Evolutionary conservation across 805 yeast genomes (phyloP).

Genomic region (Yamadazyma sp.): DNA sequence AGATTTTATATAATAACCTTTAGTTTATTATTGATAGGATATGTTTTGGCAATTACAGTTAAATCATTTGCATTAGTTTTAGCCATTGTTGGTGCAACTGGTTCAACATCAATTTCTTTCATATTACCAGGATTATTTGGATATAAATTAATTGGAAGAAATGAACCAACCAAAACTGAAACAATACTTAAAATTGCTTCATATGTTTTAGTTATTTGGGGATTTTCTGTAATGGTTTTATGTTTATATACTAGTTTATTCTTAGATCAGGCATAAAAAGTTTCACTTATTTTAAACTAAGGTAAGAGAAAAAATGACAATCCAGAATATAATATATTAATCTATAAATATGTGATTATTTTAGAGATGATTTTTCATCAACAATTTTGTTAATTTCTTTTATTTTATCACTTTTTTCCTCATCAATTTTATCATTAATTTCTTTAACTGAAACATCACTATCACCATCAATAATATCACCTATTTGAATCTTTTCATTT

Average conservation of each 20-base stretch:
- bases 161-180: slow-evolving; percentile 23
- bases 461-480: too few species aligned
- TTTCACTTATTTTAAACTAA: too few species aligned
- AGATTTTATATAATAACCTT: slow-evolving; percentile 51
- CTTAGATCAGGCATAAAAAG: slow-evolving; percentile 19
- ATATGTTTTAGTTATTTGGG: slow-evolving; percentile 49
- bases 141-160: slow-evolving; percentile 45
- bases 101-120: slow-evolving; percentile 76
- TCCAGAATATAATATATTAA: background rate
- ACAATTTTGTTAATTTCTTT: slow-evolving; percentile 1
- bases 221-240: slow-evolving; percentile 49
- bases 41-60: slow-evolving; percentile 54
- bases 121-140: slow-evolving; percentile 79
- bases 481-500: background rate
- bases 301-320: too few species aligned
- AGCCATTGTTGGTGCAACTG: slow-evolving; percentile 79
- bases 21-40: slow-evolving; percentile 43
- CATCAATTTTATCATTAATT: background rate
- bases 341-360: background rate
- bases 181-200: slow-evolving; percentile 32
- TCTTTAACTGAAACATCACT: background rate
- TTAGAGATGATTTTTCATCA: background rate
- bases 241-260: slow-evolving; percentile 52
- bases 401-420: slow-evolving; percentile 2
- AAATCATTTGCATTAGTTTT: slow-evolving; percentile 66